Evolutionary conservation across 768 basidiomycete genomes (phyloP), one percentile per base, ranked within the genome.

Genomic region (Boletus tomentosulus): DNA sequence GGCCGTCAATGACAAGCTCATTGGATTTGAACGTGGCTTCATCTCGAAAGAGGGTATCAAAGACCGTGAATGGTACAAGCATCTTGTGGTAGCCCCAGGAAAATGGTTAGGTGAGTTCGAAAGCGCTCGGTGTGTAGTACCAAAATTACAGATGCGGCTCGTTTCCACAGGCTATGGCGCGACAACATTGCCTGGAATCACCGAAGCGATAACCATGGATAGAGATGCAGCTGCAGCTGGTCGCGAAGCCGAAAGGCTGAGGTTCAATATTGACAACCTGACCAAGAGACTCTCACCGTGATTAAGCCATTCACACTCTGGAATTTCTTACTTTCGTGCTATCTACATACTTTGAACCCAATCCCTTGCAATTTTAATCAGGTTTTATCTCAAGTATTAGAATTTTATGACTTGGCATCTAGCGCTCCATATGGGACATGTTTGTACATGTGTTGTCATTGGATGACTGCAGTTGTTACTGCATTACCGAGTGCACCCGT

Each of bases 71-170:
- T 96, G 93, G 93, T 96, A 91, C 67, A 84, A 78, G 60, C 87
- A 94, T 70, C 77, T 94, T n/a, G 92, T 80, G 45, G 89, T 94
- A 44, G 92, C 93, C 12, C 93, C 93, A 30, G 93, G 93, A 46
- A 86, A 87, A 71, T 87, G 88, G 86, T 79, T 87, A 38, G 87
- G 88, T 89, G 60, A 61, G 79, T 65, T 28, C 15, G 25, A 10
- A 42, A 54, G 34, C 25, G 31, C 33, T 46, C 16, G 27, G 27
- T 4, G 45, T 35, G 24, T 6, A 9, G 15, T 46, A 3, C 12
- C 48, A 25, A 30, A 38, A 27, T 50, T 39, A 16, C n/a, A 54
- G 30, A 66, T 49, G 27, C 6, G 43, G 4, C 4, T 25, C 45
- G 11, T 50, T 38, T 42, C 50, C 46, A 24, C 12, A 89, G 88